Conservation (phyloP, 768 basidiomycete genomes). For the Boletus edulis region DNA sequence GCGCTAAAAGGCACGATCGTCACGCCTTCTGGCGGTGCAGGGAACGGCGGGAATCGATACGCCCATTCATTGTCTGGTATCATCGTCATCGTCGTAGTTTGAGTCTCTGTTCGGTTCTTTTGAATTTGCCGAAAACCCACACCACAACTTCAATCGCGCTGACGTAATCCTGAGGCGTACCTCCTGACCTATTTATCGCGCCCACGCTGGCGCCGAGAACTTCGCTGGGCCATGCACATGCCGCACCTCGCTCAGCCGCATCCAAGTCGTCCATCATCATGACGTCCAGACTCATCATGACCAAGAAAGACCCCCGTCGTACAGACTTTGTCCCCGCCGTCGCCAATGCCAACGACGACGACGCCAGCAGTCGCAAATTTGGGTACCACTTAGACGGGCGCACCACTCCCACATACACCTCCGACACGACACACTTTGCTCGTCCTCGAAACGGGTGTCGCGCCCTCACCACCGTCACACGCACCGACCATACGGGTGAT, state of each 20-base stretch:
- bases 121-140: too few relatives aligned
- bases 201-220: background rate
- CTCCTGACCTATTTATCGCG: background rate
- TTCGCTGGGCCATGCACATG: background rate
- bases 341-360: background rate
- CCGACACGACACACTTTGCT: constrained; percentile 14
- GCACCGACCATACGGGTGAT: constrained; percentile 19
- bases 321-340: constrained; percentile 20
- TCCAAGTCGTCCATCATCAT: constrained; percentile 5
- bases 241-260: too few relatives aligned
- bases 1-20: constrained; percentile 42
- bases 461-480: constrained; percentile 25
- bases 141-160: background rate
- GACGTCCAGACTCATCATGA: constrained; percentile 21
- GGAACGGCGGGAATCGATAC: constrained; percentile 48
- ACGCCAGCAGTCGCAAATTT: background rate
- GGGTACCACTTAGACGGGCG: too few relatives aligned
- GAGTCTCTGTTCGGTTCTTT: too few relatives aligned
- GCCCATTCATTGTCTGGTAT: background rate
- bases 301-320: constrained; percentile 24
- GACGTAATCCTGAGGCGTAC: constrained; percentile 8
- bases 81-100: background rate
- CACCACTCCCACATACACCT: constrained; percentile 10
- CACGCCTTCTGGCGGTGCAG: constrained; percentile 38
- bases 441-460: constrained; percentile 5